phyloP scores from a whole-genome alignment of 345 rosid species.

The Kandelia obovata region DNA sequence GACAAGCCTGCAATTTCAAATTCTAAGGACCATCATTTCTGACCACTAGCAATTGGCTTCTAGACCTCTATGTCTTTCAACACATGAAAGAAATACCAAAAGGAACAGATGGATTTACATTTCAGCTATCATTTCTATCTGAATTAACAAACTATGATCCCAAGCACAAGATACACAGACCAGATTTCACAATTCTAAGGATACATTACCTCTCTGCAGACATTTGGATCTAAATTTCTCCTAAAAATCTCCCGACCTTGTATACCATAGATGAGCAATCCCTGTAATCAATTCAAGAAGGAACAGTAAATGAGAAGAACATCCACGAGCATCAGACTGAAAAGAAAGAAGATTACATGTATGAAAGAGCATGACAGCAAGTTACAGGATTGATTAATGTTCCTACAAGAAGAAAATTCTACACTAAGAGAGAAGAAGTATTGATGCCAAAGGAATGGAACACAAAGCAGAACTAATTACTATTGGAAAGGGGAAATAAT shows the following conservation, averaged over 20 bases:
- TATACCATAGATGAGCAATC: conserved; percentile 90
- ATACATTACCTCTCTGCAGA: conserved; percentile 78
- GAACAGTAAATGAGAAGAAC: conserved; percentile 7
- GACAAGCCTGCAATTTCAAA: conserved; percentile 51
- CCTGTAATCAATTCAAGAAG: conserved; percentile 47
- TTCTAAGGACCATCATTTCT: background rate
- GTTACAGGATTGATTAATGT: background rate
- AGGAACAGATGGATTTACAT: too few relatives aligned
- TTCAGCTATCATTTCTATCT: too few relatives aligned
- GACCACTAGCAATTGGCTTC: too few relatives aligned
- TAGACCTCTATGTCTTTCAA: too few relatives aligned
- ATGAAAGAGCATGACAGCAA: background rate
- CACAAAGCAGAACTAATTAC: background rate
- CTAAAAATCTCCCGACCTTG: conserved; percentile 79
- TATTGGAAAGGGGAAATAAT: background rate
- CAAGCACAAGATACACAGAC: background rate
- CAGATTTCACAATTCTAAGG: background rate
- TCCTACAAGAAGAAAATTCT: too few relatives aligned
- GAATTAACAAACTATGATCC: background rate
- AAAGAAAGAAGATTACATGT: background rate
- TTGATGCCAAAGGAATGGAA: too few relatives aligned
- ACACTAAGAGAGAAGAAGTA: background rate
- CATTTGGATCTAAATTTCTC: conserved; percentile 64
- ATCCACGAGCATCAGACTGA: conserved; percentile 1
- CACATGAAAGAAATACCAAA: too few relatives aligned